Base-by-base conservation (phyloP, 495 filamentous ascomycete genomes). In the Lepraria neglecta region DNA sequence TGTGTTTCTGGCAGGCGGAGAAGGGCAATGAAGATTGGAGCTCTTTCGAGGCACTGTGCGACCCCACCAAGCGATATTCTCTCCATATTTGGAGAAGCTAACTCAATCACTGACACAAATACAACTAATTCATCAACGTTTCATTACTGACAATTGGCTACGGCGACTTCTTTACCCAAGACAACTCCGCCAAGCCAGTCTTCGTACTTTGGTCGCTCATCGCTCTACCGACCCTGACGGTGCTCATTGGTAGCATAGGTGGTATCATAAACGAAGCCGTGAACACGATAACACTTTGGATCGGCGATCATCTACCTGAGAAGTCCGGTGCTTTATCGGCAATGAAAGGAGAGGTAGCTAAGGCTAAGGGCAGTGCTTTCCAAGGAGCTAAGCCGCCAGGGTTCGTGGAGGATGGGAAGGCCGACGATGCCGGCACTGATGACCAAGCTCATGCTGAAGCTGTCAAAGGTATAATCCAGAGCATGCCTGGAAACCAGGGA, bases 151-250 rank as follows among this genome's bases (percentile, higher is more conserved):
- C 90, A 0, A 89, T 95, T 44, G 90, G 90, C 0, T 95, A 92
- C 65, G 90, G 90, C 3, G 88, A 94, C 62, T 74, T 85, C 21
- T 81, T 80, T 38, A 87, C 85, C 0, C 69, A 80, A 6, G 87
- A 82, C 24, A 88, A 87, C 64, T 76, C 83, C 3, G 88, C 85
- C 0, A 87, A 84, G 66, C 72, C 86, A 0, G 91, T 92, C 67
- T 95, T 92, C 72, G 89, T 94, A 12, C 85, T 92, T 63, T 94
- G 90, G 90, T 86, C 85, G 21, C 72, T 95, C 4, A 80, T 95
- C 7, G 88, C 90, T 4, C 73, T 95, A 3, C 90, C 90, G 1
- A 81, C 85, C 3, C 80, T 90, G 70, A 94, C 90, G 0, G 83
- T 92, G 44, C 77, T 95, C 40, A 91, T 95, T 61, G 85, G 82